phyloP scores from a whole-genome alignment of 495 filamentous ascomycete species.

The Jackrogersella multiformis region DNA sequence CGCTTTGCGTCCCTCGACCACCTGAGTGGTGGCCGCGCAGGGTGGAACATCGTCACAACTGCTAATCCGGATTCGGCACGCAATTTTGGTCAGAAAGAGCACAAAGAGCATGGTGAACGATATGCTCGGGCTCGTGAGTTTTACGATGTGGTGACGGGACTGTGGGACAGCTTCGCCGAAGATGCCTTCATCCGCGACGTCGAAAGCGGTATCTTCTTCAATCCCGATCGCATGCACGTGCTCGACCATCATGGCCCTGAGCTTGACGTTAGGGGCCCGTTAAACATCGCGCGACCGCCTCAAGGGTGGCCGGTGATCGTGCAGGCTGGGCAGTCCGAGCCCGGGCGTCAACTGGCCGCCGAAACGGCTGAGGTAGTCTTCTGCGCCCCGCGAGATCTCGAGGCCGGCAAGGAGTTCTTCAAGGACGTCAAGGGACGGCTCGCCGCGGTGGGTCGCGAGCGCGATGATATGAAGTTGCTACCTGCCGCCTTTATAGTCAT shows the following conservation, averaged over 20 bases:
- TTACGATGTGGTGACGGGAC: conserved; percentile 62
- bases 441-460: conserved; percentile 53
- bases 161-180: conserved; percentile 67
- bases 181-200: conserved; percentile 62
- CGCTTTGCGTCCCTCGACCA: conserved; percentile 70
- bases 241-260: conserved; percentile 62
- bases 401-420: conserved; percentile 60
- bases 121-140: conserved; percentile 69
- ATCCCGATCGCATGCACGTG: conserved; percentile 60
- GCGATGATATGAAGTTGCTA: conserved; percentile 61
- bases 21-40: conserved; percentile 65
- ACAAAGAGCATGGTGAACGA: conserved; percentile 66
- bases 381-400: conserved; percentile 49
- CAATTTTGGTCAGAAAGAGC: conserved; percentile 63
- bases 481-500: conserved; percentile 60
- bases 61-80: conserved; percentile 65
- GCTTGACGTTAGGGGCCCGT: conserved; percentile 56
- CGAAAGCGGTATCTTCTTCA: conserved; percentile 58
- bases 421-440: conserved; percentile 61
- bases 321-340: conserved; percentile 64
- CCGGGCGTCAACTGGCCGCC: conserved; percentile 61
- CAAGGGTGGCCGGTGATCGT: conserved; percentile 67
- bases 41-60: conserved; percentile 73
- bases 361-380: conserved; percentile 67
- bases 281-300: conserved; percentile 63